These are phyloP conservation scores for Lasiosphaeria miniovina DNA, from an alignment of 495 filamentous ascomycete species.

Conservation along the genomic window DNA sequence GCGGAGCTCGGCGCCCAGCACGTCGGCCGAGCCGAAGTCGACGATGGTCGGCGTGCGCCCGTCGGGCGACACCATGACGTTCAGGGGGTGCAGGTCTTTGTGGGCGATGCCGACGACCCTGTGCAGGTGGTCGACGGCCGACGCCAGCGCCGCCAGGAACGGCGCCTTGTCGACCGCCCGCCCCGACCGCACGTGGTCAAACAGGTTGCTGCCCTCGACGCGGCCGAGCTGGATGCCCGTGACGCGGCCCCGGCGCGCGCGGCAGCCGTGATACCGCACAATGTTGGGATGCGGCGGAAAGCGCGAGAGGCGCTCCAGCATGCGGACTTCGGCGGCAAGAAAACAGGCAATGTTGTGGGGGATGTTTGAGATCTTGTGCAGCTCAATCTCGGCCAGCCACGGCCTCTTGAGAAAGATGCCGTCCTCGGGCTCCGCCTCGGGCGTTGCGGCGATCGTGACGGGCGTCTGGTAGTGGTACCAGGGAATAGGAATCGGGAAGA, in stretches of 20 bases:
- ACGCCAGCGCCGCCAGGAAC: background rate
- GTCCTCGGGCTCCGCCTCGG: background rate
- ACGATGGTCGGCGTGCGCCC: background rate
- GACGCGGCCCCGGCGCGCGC: slow-evolving; percentile 4
- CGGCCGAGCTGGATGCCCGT: background rate
- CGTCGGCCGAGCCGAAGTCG: slow-evolving; percentile 5
- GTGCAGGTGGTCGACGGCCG: slow-evolving; percentile 3
- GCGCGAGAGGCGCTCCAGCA: slow-evolving; percentile 2
- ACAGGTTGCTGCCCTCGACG: background rate
- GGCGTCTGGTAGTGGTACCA: background rate
- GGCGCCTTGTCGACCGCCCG: background rate
- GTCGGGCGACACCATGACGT: background rate
- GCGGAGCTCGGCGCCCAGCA: background rate
- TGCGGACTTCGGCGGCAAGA: background rate
- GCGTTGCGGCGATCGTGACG: background rate
- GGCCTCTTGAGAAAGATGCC: slow-evolving; percentile 1
- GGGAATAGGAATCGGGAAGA: slow-evolving; percentile 7
- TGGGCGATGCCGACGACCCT: slow-evolving; percentile 1
- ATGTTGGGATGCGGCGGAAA: background rate
- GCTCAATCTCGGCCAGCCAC: slow-evolving; percentile 1
- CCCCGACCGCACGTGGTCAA: background rate
- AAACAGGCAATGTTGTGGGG: background rate
- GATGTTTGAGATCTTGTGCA: background rate
- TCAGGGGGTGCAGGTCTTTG: slow-evolving; percentile 4
- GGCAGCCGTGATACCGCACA: slow-evolving; percentile 5